Conservation (phyloP, 2,329 filamentous ascomycete species). For the Coniochaeta pulveracea region DNA sequence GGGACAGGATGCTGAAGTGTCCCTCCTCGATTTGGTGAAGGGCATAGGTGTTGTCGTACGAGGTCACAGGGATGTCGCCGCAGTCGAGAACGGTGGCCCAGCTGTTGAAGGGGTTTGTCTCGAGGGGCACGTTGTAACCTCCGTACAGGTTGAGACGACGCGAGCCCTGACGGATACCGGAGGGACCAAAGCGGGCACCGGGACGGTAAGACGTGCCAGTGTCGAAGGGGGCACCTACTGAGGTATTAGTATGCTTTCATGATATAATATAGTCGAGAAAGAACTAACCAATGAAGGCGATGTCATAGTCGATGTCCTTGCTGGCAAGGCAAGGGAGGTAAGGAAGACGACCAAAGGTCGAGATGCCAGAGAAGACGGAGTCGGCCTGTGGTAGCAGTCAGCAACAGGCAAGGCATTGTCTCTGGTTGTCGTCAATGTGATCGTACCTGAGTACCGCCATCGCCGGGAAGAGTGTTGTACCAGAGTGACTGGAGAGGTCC, state of each 20-base stretch:
- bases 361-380: slow-evolving; percentile 80
- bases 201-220: slow-evolving; percentile 78
- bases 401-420: no score
- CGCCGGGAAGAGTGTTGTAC: slow-evolving; percentile 75
- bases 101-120: slow-evolving; percentile 69
- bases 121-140: slow-evolving; percentile 75
- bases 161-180: slow-evolving; percentile 77
- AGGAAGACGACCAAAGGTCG: slow-evolving; percentile 69
- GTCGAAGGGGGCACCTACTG: slow-evolving; percentile 68
- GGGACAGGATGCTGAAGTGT: slow-evolving; percentile 64
- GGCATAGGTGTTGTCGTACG: slow-evolving; percentile 73
- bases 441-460: slow-evolving; percentile 68
- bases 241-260: not conserved
- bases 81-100: slow-evolving; percentile 76
- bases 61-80: slow-evolving; percentile 76
- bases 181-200: slow-evolving; percentile 74
- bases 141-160: slow-evolving; percentile 79
- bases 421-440: no score
- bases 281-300: slow-evolving; percentile 65
- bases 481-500: slow-evolving; percentile 67
- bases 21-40: slow-evolving; percentile 79
- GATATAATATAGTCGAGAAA: not conserved
- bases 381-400: slow-evolving; percentile 51
- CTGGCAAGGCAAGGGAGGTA: slow-evolving; percentile 69
- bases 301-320: slow-evolving; percentile 63